A percentile compares a stretch with the other conserved stretches of the same genome.
These are phyloP conservation scores for Aspergillus fischeri DNA, from an alignment of 2,329 filamentous ascomycete species.

Conservation along the genomic window DNA sequence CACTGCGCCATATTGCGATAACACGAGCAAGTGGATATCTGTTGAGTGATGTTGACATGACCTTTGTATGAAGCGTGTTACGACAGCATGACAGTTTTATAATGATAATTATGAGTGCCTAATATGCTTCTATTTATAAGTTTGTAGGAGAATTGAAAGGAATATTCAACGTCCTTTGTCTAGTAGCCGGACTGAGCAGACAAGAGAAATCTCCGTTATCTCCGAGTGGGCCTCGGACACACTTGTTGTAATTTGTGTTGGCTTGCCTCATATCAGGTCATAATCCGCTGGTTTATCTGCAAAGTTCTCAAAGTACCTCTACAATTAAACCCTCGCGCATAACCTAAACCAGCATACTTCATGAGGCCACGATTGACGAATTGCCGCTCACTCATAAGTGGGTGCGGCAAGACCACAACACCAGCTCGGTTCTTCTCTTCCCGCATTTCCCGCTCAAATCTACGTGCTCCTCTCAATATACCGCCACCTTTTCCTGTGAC, in stretches of 20 bases:
- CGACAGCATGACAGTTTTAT: background rate
- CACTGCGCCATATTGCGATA: background rate
- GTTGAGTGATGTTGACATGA: background rate
- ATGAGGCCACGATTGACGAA: conserved; percentile 14
- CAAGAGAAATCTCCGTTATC: conserved; percentile 12
- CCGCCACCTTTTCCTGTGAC: conserved; percentile 45
- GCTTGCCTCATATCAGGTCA: background rate
- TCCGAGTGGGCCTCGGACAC: conserved; percentile 14
- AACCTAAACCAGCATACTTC: background rate
- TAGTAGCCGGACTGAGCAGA: too few species aligned
- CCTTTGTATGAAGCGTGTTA: background rate
- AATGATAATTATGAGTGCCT: background rate
- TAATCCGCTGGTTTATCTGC: background rate
- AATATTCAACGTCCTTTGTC: background rate
- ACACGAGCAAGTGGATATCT: background rate
- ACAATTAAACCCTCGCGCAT: background rate
- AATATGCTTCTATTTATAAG: background rate
- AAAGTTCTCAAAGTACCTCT: background rate
- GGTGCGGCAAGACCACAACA: conserved; percentile 11
- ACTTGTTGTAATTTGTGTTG: background rate
- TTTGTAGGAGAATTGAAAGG: background rate
- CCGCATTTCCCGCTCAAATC: conserved; percentile 14
- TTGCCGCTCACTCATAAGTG: conserved; percentile 7
- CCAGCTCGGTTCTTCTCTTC: conserved; percentile 19
- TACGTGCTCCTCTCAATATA: conserved; percentile 30